Base-by-base conservation (phyloP, 2,329 filamentous ascomycete species). In the Pseudogymnoascus sp. region DNA sequence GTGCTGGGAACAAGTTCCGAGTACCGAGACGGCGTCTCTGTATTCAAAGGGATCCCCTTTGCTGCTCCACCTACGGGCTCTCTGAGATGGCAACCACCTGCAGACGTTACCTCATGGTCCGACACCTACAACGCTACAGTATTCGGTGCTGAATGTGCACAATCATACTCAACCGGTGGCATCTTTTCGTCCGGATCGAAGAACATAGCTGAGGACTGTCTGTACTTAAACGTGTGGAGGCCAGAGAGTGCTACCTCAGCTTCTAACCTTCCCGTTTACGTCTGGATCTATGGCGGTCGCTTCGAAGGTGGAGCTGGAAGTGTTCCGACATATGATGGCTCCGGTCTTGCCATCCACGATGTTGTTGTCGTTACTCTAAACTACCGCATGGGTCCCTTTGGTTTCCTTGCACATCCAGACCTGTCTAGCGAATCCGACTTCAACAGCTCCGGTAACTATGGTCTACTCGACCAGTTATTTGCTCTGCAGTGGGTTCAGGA, bases 401-500 rank as follows among this genome's bases (percentile, higher is more conserved):
- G 52, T 25, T 69, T 67, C 38, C 65, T 66, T 19, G 62, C 82
- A 3, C 68, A 69, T 22, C 70, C 70, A n/a, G 68, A 69, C 7
- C 62, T 71, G 2, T 76, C 83, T 60, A 73, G 79, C 6, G 79
- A 85, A 66, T 72, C 84, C 1, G 67, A 72, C 19, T 64, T 68
- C 67, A 66, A 71, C 1, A 79, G 81, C 4, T 82, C 78, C 60
- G 71, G 85, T 35, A 91, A 91, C 71, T 86, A 86, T 67, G 88
- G 88, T 1, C 76, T 91, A 2, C 82, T 81, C 25, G 88, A 91
- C 70, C 87, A 90, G 71, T 69, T 74, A 14, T 74, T 77, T 1
- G 74, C 75, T 1, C 71, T 81, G 9, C 70, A 79, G 58, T 91
- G 88, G 88, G 82, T 89, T 1, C 80, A 87, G 65, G 76, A 81